These are phyloP conservation scores for Tritrichomonas musculus DNA, from an alignment of 208 protist species.

Conservation along the genomic window DNA sequence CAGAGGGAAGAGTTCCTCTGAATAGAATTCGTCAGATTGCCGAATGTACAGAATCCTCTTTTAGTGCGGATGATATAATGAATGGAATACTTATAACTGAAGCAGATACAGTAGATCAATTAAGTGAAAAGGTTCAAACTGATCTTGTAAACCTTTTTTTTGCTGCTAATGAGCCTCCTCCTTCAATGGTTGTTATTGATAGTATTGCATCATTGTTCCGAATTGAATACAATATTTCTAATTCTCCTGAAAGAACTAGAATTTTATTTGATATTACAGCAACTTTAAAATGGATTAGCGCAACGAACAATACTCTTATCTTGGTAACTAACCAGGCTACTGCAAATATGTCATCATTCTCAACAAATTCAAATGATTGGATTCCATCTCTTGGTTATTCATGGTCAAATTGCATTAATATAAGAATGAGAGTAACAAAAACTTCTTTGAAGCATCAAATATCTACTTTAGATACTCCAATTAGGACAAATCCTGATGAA, in stretches of 20 bases:
- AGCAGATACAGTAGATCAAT: not conserved
- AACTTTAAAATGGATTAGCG: not conserved
- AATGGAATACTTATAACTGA: not conserved
- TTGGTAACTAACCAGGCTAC: not conserved
- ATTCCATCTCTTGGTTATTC: not conserved
- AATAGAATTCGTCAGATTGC: not conserved
- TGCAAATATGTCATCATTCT: not conserved
- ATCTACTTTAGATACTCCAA: not conserved
- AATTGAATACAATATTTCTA: not conserved
- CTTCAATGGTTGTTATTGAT: constrained; percentile 3
- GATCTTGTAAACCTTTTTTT: not conserved
- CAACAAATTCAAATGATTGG: not conserved
- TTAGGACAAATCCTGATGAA: not conserved
- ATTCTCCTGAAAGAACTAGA: not conserved
- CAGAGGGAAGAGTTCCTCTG: not conserved
- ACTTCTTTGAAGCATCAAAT: not conserved
- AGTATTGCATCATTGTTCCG: not conserved
- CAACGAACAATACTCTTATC: not conserved
- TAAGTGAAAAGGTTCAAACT: not conserved
- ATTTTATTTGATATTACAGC: not conserved
- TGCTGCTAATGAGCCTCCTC: not conserved
- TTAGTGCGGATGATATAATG: not conserved
- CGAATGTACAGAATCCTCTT: not conserved
- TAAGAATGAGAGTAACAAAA: not conserved
- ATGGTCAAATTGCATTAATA: constrained; percentile 22